Evolutionary conservation across 495 filamentous ascomycete genomes (phyloP), one percentile per base, ranked within the genome.

Genomic region (Trichoderma virens): DNA sequence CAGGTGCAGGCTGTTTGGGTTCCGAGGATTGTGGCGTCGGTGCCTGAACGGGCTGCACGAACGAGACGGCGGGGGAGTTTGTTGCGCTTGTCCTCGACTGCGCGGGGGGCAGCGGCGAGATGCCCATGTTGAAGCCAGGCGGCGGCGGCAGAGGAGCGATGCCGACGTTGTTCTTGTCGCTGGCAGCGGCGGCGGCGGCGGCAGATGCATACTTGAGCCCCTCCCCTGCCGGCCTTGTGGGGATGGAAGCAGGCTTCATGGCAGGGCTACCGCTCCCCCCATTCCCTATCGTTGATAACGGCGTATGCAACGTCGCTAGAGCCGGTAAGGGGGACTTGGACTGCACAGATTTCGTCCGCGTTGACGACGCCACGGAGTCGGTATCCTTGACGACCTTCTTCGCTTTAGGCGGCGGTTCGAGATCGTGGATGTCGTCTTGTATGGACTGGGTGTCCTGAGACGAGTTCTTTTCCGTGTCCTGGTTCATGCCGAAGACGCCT

Each of bases 141-240:
- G 93, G 93, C 56, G 93, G 92, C 28, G 93, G 93, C 64, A 97
- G 79, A 20, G 93, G 93, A 31, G 91, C 86, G 67, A 97, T 96
- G n/a, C 93, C 93, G 11, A 97, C 88, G 51, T 92, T 93, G 76
- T 96, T 92, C 70, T 93, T 95, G 72, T 96, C 92, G 73, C 88
- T 94, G 59, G 94, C 91, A 11, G 95, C 95, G 0, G 94, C 94
- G 0, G 94, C 95, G 0, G 94, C 95, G 0, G 94, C 94, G 0
- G 94, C 94, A 23, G 94, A 97, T 34, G 95, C 94, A 73, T 98
- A 98, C 75, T 97, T 97, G 68, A 98, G 79, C 0, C 90, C 90
- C 72, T 98, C 93, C 35, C 91, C 92, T 28, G 92, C 88, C 3
- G 90, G 83, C 69, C 92, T 86, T 47, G 90, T 86, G 8, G 94